Evolutionary conservation across 1,284 basidiomycete genomes (phyloP), one percentile per base, ranked within the genome.

Genomic region (Phellopilus nigrolimitatus): DNA sequence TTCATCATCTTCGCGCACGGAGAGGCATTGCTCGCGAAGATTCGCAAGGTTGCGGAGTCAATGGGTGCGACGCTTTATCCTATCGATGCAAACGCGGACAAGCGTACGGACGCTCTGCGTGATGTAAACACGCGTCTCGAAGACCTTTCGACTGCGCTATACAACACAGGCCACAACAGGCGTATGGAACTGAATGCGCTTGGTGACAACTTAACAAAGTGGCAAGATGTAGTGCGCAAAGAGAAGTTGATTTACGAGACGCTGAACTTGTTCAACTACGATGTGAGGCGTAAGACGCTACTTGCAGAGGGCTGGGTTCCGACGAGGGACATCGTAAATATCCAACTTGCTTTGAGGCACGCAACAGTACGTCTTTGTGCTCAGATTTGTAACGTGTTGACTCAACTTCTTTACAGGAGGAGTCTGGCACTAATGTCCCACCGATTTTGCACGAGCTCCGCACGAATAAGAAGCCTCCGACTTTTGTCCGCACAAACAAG

Each of bases 1-100:
- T 99, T 99, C 74, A 97, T 99, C 73, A 98, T 99, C 68, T 99
- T 99, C 64, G 97, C 95, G 0, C 97, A 99, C 62, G 97, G 97
- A 30, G 84, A 92, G 44, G 86, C 89, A 37, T 77, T 99, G 17
- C 82, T 99, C 25, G 81, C 90, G 61, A 99, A 99, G 79, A 98
- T 99, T 65, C 91, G 95, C 66, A 98, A 95, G 69, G 92, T 99
- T 56, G 89, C 94, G 40, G 97, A 98, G 71, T 95, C 91, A 27
- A 97, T 99, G 91, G 95, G 97, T 41, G 97, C 89, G 1, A 97
- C 93, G 0, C 75, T 99, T 51, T 98, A 95, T 71, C 92, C 94
- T 30, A 95, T 99, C 65, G 95, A 98, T 66, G 77, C 93, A 39
- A 94, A 95, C 60, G 82, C 89, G 2, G 91, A 94, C 70, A 95